phyloP scores from a whole-genome alignment of 192 early-diverging fungal genomes.

The Coemansia sp. region DNA sequence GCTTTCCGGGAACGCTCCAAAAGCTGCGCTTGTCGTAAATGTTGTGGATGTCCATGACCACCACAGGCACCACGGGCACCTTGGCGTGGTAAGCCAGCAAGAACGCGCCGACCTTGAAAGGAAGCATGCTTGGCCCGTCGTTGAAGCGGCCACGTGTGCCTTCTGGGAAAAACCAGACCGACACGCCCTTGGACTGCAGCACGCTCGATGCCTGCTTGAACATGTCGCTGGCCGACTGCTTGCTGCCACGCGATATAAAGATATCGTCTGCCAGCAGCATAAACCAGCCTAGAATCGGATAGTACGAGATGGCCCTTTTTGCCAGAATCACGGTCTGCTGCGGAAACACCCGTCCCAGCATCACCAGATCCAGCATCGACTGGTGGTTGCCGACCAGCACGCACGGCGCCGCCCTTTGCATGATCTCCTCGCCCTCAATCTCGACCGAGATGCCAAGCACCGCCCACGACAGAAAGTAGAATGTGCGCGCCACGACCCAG shows the following conservation, averaged over 20 bases:
- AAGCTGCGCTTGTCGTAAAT: conserved; percentile 46
- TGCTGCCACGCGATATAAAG: conserved; percentile 88
- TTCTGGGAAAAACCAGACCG: conserved; percentile 91
- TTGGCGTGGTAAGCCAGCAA: conserved; percentile 87
- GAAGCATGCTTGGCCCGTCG: conserved; percentile 62
- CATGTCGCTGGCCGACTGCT: conserved; percentile 75
- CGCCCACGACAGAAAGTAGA: conserved; percentile 52
- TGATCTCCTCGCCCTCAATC: conserved; percentile 63
- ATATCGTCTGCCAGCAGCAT: conserved; percentile 76
- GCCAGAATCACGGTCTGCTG: conserved; percentile 68
- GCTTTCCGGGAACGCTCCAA: conserved; percentile 38
- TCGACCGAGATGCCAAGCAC: conserved; percentile 61
- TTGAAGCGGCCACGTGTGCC: conserved; percentile 84
- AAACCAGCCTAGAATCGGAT: conserved; percentile 77
- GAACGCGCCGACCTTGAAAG: conserved; percentile 96
- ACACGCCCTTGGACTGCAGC: conserved; percentile 73
- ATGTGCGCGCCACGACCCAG: conserved; percentile 62
- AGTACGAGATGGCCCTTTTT: conserved; percentile 71
- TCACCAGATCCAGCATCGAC: conserved; percentile 73
- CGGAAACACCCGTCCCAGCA: conserved; percentile 74
- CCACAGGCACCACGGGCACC: conserved; percentile 87
- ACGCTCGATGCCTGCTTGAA: conserved; percentile 73
- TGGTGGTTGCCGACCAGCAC: conserved; percentile 86
- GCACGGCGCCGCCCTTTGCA: conserved; percentile 55
- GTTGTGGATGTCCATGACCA: conserved; percentile 67